Evolutionary conservation across 140 eudicot species (phyloP).

Genomic region (Bidens hawaiensis): DNA sequence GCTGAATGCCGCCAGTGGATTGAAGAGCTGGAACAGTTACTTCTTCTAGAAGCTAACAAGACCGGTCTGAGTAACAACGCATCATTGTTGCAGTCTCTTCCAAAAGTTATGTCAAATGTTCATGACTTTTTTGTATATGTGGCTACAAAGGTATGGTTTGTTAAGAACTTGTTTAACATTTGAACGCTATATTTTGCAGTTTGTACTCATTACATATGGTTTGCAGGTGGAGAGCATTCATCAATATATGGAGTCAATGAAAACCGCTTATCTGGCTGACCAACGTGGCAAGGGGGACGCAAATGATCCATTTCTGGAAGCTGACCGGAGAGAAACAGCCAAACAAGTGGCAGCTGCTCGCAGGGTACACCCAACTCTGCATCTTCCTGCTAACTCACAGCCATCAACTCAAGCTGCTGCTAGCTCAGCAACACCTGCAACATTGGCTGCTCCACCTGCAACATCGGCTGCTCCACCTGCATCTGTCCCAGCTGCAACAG

Average conservation of each 20-base stretch:
- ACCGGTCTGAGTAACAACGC: slow-evolving; percentile 42
- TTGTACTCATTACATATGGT: slow-evolving; percentile 12
- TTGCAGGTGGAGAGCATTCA: slow-evolving; percentile 95
- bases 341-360: slow-evolving; percentile 88
- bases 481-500: slow-evolving; percentile 41
- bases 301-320: slow-evolving; percentile 90
- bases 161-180: neutral
- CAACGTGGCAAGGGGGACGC: slow-evolving; percentile 87
- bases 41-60: slow-evolving; percentile 56
- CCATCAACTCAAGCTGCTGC: slow-evolving; percentile 73
- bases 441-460: slow-evolving; percentile 45
- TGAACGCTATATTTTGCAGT: neutral
- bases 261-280: slow-evolving; percentile 85
- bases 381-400: slow-evolving; percentile 67
- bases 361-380: slow-evolving; percentile 91
- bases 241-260: slow-evolving; percentile 97
- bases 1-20: slow-evolving; percentile 87
- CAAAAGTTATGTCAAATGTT: slow-evolving; percentile 86
- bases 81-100: slow-evolving; percentile 79
- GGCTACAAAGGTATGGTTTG: slow-evolving; percentile 74
- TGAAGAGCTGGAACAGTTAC: slow-evolving; percentile 89
- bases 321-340: slow-evolving; percentile 90
- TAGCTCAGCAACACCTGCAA: slow-evolving; percentile 53
- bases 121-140: slow-evolving; percentile 96
- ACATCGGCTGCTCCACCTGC: slow-evolving; percentile 48